A percentile compares a stretch with the other conserved stretches of the same genome.
Conservation (phyloP, 192 early-diverging fungal genomes). For the Linnemannia zychae region DNA sequence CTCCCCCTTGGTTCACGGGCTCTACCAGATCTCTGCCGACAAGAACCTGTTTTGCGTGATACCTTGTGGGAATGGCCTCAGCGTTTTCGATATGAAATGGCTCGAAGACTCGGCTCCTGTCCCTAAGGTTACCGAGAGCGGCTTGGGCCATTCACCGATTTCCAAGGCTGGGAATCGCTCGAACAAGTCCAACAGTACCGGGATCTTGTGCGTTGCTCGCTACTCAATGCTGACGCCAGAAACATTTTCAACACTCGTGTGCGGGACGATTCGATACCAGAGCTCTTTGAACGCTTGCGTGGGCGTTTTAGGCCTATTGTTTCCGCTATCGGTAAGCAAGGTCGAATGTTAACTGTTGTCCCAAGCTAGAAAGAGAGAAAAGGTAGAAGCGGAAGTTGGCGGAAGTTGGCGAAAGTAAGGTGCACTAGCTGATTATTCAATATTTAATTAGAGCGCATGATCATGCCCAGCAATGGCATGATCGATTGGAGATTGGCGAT, state of each 20-base stretch:
- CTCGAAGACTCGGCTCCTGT: slow-evolving; percentile 34
- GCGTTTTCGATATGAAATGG: slow-evolving; percentile 29
- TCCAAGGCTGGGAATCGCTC: slow-evolving; percentile 32
- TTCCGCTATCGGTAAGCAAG: slow-evolving; percentile 28
- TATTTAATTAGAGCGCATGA: slow-evolving; percentile 17
- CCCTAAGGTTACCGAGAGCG: slow-evolving; percentile 10
- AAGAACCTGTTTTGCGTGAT: not conserved
- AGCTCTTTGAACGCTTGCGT: slow-evolving; percentile 28
- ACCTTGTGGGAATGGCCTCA: slow-evolving; percentile 37
- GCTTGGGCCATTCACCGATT: slow-evolving; percentile 40
- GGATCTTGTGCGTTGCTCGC: slow-evolving; percentile 30
- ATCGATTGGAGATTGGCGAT: slow-evolving; percentile 20
- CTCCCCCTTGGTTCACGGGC: slow-evolving; percentile 26
- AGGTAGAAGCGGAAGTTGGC: not conserved
- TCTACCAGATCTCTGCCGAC: slow-evolving; percentile 26
- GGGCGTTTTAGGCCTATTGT: slow-evolving; percentile 36
- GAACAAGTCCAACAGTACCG: slow-evolving; percentile 33
- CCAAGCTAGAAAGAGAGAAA: not conserved
- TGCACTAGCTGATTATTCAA: not conserved
- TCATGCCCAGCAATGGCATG: not conserved
- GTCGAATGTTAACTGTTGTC: slow-evolving; percentile 2
- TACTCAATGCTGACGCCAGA: slow-evolving; percentile 17
- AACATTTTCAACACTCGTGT: slow-evolving; percentile 13
- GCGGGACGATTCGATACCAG: slow-evolving; percentile 5
- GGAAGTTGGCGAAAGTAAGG: not conserved